Evolutionary conservation across 2,329 filamentous ascomycete genomes (phyloP).

Genomic region (Pseudogymnoascus pannorum): DNA sequence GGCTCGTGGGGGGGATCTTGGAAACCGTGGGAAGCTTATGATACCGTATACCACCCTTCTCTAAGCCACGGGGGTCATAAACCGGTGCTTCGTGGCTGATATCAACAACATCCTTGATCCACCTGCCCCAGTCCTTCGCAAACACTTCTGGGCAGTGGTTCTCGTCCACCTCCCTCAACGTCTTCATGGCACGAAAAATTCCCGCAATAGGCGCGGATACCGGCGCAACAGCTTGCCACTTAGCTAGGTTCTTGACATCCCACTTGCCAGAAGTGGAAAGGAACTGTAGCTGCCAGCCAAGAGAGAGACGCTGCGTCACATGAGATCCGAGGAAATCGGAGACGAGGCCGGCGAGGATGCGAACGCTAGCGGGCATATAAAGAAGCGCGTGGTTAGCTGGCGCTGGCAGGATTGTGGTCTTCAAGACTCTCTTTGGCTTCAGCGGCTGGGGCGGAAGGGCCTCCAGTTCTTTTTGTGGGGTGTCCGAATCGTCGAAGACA

Average conservation of each 20-base stretch:
- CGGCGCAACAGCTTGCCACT: constrained; percentile 75
- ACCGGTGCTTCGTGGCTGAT: constrained; percentile 88
- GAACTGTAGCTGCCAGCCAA: constrained; percentile 87
- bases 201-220: constrained; percentile 72
- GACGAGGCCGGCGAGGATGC: constrained; percentile 71
- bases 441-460: constrained; percentile 41
- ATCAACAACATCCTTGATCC: constrained; percentile 74
- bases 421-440: constrained; percentile 49
- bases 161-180: constrained; percentile 80
- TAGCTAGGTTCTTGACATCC: constrained; percentile 93
- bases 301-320: constrained; percentile 68
- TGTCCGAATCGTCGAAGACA: constrained; percentile 37
- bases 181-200: constrained; percentile 86
- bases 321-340: constrained; percentile 71
- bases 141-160: constrained; percentile 71
- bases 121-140: constrained; percentile 55
- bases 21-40: constrained; percentile 89
- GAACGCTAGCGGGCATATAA: constrained; percentile 69
- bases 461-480: constrained; percentile 36
- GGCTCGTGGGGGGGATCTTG: constrained; percentile 68
- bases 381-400: constrained; percentile 80
- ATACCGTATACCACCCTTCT: constrained; percentile 60
- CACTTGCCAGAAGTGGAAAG: constrained; percentile 88
- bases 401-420: constrained; percentile 62
- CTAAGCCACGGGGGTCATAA: constrained; percentile 69